Evolutionary conservation across 2,329 filamentous ascomycete genomes (phyloP).

Genomic region (Hansfordia pulvinata): DNA sequence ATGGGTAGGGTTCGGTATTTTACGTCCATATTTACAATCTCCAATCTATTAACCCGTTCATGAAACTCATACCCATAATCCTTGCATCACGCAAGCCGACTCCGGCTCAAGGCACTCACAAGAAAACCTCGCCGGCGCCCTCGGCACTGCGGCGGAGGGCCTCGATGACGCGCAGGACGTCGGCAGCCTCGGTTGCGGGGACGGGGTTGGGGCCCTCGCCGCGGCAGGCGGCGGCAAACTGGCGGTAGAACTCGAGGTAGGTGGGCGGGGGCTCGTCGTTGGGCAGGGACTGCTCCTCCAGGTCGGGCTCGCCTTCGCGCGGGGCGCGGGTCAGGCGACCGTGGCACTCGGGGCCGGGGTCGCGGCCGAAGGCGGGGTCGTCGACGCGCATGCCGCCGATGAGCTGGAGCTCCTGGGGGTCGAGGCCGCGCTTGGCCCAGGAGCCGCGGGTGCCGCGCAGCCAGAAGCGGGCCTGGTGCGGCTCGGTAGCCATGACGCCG

Average conservation of each 20-base stretch:
- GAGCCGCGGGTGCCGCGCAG: constrained; percentile 60
- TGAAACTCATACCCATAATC: too few species aligned
- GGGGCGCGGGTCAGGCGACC: constrained; percentile 44
- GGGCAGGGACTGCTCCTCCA: constrained; percentile 27
- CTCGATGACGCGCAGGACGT: constrained; percentile 40
- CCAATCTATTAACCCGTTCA: too few species aligned
- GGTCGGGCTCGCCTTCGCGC: constrained; percentile 33
- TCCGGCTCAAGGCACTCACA: too few species aligned
- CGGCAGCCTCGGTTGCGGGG: constrained; percentile 33
- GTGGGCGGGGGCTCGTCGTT: constrained; percentile 48
- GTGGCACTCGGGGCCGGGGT: constrained; percentile 37
- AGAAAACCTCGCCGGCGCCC: constrained; percentile 28
- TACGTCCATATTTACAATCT: too few species aligned
- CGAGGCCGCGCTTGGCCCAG: constrained; percentile 59
- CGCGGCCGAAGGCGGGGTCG: constrained; percentile 51
- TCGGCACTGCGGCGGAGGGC: constrained; percentile 34
- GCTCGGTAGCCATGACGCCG: constrained; percentile 54
- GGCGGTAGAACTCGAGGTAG: constrained; percentile 54
- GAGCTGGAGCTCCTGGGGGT: constrained; percentile 65
- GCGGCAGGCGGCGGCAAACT: constrained; percentile 32
- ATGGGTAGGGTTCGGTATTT: too few species aligned
- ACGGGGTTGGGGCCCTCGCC: constrained; percentile 38
- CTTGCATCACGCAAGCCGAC: too few species aligned
- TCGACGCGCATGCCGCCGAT: constrained; percentile 46
- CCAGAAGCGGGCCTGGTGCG: constrained; percentile 62